A percentile compares a stretch with the other conserved stretches of the same genome.
Conservation (phyloP, 2,329 filamentous ascomycete genomes). For the Aspergillus nomiae region DNA sequence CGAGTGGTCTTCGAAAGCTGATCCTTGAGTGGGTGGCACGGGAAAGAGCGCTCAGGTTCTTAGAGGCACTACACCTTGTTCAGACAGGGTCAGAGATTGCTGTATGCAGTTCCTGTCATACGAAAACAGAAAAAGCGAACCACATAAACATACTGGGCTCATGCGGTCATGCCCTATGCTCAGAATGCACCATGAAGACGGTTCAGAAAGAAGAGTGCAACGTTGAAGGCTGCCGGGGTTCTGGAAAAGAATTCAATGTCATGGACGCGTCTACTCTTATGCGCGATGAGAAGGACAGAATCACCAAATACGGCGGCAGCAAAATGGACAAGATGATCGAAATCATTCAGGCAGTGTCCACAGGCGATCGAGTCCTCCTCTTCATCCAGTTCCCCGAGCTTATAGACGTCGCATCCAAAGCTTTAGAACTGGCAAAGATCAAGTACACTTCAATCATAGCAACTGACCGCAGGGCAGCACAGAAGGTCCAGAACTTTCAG, state of each 20-base stretch:
- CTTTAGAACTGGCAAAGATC: constrained; percentile 31
- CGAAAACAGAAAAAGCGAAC: constrained; percentile 26
- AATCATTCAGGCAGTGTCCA: constrained; percentile 45
- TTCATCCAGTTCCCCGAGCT: constrained; percentile 58
- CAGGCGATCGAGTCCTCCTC: constrained; percentile 55
- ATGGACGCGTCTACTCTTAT: constrained; percentile 42
- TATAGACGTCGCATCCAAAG: constrained; percentile 38
- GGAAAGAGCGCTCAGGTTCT: constrained; percentile 27
- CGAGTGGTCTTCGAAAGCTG: constrained; percentile 20
- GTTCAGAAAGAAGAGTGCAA: constrained; percentile 39
- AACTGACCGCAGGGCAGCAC: constrained; percentile 28
- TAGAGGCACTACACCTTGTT: constrained; percentile 21
- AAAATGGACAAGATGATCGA: constrained; percentile 52
- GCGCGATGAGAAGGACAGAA: constrained; percentile 25
- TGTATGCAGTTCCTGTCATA: constrained; percentile 38
- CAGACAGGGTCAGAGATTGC: constrained; percentile 17
- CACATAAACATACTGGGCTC: constrained; percentile 45
- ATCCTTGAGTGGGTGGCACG: constrained; percentile 26
- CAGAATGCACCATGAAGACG: constrained; percentile 35
- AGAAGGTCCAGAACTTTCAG: constrained; percentile 46
- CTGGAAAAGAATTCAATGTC: constrained; percentile 43
- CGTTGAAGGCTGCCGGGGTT: constrained; percentile 43
- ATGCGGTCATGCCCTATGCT: constrained; percentile 58
- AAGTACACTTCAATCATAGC: constrained; percentile 41
- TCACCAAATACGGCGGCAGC: constrained; percentile 39